Base-by-base conservation (phyloP, 805 yeast genomes). In the Osmozyma mogii region DNA sequence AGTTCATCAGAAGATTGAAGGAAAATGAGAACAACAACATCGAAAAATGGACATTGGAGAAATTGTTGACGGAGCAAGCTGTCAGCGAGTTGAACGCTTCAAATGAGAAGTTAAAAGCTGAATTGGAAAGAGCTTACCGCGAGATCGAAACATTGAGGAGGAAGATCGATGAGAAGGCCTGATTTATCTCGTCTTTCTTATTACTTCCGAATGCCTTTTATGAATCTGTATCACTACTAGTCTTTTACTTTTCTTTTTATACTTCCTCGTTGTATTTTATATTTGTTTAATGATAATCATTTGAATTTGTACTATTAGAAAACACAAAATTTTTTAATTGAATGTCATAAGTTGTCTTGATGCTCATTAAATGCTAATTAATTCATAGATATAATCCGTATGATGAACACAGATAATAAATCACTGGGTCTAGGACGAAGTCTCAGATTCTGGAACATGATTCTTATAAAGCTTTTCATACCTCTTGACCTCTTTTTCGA, bases 1-100 rank as follows among this genome's bases (percentile, higher is more conserved):
- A 88, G 50, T 85, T 82, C 50, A 92, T 92, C 53, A 77, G 80
- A 56, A 74, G 88, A 57, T 70, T 92, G 51, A 84, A 87, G 58
- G 95, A 84, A 46, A 84, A 84, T 46, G 96, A 88, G 57, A 78
- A 75, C 56, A 78, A 81, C 47, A 83, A 84, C 51, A 79, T 85
- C 46, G 96, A 89, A 58, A 89, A 92, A 62, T 84, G 94, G 84
- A 88, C 96, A 5, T 68, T 89, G 49, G 96, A 89, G 56, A 89
- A 89, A 61, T 69, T 92, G 38, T 68, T 87, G 40, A 80, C 89
- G 21, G 96, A 88, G 54, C 97, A 89, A 59, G 87, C 89, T 9
- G 80, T 87, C 30, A 74, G 81, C 38, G 95, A 88, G 56, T 70
- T 89, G 43, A 73, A 83, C 30, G 77, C 83, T 24, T 75, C 87